These are phyloP conservation scores for Fusarium mangiferae DNA, from an alignment of 2,329 filamentous ascomycete species.

Conservation along the genomic window DNA sequence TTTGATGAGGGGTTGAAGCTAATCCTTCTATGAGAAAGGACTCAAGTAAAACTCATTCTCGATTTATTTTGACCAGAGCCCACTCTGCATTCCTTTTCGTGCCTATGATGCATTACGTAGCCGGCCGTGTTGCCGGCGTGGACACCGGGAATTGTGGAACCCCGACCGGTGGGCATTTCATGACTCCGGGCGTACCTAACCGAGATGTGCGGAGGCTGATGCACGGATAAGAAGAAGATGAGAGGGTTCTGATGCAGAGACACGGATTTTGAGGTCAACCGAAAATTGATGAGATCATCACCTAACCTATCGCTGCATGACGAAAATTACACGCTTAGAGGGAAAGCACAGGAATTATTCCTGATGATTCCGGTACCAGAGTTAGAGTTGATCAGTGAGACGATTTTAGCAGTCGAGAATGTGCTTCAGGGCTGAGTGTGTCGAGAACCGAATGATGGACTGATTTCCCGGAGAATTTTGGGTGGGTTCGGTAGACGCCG, in stretches of 20 bases:
- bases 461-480: slow-evolving; percentile 24
- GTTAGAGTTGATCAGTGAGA: neutral
- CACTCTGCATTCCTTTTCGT: neutral
- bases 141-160: neutral
- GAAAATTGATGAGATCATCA: neutral
- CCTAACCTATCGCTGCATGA: neutral
- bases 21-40: rapidly evolving
- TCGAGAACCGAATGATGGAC: slow-evolving; percentile 16
- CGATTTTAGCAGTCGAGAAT: neutral
- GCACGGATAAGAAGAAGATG: neutral
- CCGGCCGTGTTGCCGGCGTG: neutral
- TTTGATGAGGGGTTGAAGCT: rapidly evolving
- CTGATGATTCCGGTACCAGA: neutral
- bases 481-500: slow-evolving; percentile 31
- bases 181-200: neutral
- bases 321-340: neutral
- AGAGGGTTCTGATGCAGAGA: too few relatives aligned
- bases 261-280: neutral
- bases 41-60: rapidly evolving
- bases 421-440: neutral
- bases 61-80: neutral
- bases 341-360: rapidly evolving
- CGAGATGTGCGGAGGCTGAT: neutral
- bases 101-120: neutral
- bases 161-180: neutral